These are phyloP conservation scores for Sporothrix variecibatus DNA, from an alignment of 2,329 filamentous ascomycete species.

Conservation along the genomic window DNA sequence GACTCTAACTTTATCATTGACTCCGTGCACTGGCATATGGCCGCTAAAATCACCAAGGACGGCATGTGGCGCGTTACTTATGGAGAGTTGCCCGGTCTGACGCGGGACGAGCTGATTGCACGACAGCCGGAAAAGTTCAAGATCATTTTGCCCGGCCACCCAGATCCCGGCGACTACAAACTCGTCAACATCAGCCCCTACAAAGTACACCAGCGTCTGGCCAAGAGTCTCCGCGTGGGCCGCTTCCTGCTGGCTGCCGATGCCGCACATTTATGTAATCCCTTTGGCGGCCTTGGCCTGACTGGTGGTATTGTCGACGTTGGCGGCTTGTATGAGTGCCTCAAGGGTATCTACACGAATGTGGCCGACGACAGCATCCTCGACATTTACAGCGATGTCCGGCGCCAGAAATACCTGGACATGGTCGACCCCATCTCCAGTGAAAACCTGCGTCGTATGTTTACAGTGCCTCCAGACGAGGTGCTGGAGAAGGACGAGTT, in stretches of 20 bases:
- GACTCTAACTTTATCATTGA: conserved; percentile 7
- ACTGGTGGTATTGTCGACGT: neutral
- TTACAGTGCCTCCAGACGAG: neutral
- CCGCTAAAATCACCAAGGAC: neutral
- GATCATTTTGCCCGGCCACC: neutral
- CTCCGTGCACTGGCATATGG: conserved; percentile 5
- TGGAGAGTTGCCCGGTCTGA: neutral
- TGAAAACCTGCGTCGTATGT: neutral
- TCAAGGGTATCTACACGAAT: neutral
- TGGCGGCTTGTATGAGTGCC: neutral
- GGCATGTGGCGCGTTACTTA: neutral
- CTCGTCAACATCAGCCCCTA: conserved; percentile 6
- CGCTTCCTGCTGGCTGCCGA: neutral
- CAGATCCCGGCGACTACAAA: neutral
- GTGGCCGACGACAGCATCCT: neutral
- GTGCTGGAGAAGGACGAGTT: neutral
- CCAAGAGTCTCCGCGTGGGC: neutral
- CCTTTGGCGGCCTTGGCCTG: neutral
- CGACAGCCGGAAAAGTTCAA: conserved; percentile 2
- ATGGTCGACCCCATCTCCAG: neutral
- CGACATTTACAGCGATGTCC: neutral
- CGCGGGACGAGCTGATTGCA: neutral
- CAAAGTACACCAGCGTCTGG: conserved; percentile 4
- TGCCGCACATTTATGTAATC: neutral
- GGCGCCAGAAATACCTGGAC: neutral